A percentile compares a stretch with the other conserved stretches of the same genome.
Conservation (phyloP, 495 filamentous ascomycete genomes). For the Lepraria neglecta region DNA sequence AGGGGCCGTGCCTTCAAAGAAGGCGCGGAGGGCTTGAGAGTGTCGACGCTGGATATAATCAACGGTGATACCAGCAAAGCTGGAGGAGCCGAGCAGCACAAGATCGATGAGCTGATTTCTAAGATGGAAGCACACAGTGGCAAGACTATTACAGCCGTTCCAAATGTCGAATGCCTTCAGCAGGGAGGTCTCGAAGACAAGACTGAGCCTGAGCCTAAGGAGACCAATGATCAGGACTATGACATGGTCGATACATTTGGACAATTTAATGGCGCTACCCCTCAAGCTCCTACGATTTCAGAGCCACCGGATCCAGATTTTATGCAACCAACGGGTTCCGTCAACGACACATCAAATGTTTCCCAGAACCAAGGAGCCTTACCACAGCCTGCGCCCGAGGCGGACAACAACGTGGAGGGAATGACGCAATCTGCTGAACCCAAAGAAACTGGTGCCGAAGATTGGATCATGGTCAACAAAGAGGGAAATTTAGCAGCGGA, state of each 20-base stretch:
- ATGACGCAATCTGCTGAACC: slow-evolving; percentile 3
- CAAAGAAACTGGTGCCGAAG: slow-evolving; percentile 41
- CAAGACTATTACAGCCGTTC: slow-evolving; percentile 50
- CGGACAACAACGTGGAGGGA: slow-evolving; percentile 4
- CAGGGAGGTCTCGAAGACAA: slow-evolving; percentile 66
- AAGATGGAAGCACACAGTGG: slow-evolving; percentile 52
- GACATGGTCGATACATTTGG: slow-evolving; percentile 22
- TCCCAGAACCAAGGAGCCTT: background rate
- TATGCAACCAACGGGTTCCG: slow-evolving; percentile 1
- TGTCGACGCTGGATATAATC: slow-evolving; percentile 17
- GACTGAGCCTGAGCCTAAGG: slow-evolving; percentile 32
- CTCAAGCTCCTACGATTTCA: slow-evolving; percentile 3
- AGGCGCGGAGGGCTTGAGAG: slow-evolving; percentile 53
- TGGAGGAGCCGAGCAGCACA: background rate
- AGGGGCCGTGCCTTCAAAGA: slow-evolving; percentile 56
- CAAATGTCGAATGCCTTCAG: slow-evolving; percentile 59
- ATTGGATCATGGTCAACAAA: slow-evolving; percentile 57
- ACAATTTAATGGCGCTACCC: slow-evolving; percentile 5
- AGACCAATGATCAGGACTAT: slow-evolving; percentile 18
- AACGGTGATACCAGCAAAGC: slow-evolving; percentile 10
- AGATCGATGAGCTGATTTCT: slow-evolving; percentile 53
- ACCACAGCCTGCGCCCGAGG: slow-evolving; percentile 1
- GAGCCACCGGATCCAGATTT: slow-evolving; percentile 12
- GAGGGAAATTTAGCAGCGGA: slow-evolving; percentile 32
- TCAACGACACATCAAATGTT: background rate